Conservation (phyloP, 352 stramenopile species). For the Stramenopiles sp. region DNA sequence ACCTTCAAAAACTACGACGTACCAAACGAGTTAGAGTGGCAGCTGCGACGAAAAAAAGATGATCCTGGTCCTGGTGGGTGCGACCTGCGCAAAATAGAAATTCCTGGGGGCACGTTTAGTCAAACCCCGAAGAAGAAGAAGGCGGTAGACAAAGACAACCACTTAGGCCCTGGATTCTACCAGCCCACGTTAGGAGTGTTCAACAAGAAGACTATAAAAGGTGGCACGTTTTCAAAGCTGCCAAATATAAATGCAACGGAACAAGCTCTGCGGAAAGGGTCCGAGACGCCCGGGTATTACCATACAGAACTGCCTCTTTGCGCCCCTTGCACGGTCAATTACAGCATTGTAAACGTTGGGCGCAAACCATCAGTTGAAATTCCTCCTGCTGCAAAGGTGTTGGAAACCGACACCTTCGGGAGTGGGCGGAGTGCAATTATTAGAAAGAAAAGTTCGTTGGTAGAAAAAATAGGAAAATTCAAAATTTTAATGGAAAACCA, state of each 20-base stretch:
- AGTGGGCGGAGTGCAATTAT: neutral
- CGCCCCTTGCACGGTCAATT: neutral
- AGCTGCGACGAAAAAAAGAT: neutral
- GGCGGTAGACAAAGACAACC: neutral
- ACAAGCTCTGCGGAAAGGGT: neutral
- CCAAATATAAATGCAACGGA: slow-evolving; percentile 7
- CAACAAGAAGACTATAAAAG: neutral
- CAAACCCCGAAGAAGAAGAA: neutral
- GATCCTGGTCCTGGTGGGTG: neutral
- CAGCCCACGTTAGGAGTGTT: neutral
- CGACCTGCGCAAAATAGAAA: too few species aligned
- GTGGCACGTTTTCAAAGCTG: neutral
- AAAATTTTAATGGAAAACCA: neutral
- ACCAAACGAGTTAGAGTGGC: neutral
- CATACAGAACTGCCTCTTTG: neutral
- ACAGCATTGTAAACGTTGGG: neutral
- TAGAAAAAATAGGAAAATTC: neutral
- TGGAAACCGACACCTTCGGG: neutral
- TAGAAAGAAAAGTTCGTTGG: neutral
- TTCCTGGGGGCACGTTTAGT: neutral
- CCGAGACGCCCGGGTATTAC: neutral
- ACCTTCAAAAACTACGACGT: slow-evolving; percentile 3
- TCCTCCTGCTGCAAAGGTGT: neutral
- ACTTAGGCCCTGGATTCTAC: neutral
- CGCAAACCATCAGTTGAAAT: neutral